A percentile compares a stretch with the other conserved stretches of the same genome.
phyloP scores from a whole-genome alignment of 192 early-diverging fungal genomes.

The Diversispora eburnea region DNA sequence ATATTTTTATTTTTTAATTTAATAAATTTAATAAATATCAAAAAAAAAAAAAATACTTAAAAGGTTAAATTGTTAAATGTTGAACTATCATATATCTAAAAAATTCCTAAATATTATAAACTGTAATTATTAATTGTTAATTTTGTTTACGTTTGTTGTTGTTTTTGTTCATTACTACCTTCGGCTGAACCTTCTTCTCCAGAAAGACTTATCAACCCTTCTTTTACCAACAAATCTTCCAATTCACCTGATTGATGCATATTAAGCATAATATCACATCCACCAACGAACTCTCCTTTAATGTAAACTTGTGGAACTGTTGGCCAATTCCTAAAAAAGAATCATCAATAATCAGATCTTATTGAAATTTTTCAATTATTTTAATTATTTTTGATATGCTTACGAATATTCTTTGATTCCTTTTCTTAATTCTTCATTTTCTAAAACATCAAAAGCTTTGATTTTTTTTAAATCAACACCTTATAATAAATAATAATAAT shows the following conservation, averaged over 20 bases:
- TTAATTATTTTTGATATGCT: slow-evolving; percentile 19
- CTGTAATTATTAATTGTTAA: no score
- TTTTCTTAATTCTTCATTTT: slow-evolving; percentile 85
- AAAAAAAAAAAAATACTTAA: no score
- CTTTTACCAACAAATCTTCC: slow-evolving; percentile 70
- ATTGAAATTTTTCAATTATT: background rate
- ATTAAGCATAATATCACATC: slow-evolving; percentile 87
- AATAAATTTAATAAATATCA: no score
- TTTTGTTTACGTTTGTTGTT: no score
- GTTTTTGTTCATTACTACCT: no score
- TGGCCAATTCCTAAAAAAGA: slow-evolving; percentile 70
- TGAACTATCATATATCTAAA: no score
- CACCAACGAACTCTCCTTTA: slow-evolving; percentile 94
- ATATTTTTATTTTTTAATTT: no score
- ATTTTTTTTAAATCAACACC: slow-evolving; percentile 67
- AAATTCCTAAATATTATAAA: no score
- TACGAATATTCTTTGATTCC: slow-evolving; percentile 92
- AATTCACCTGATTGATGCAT: slow-evolving; percentile 91
- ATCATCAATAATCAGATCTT: background rate
- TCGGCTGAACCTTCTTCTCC: no score
- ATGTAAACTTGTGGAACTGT: slow-evolving; percentile 96
- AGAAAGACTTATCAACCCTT: slow-evolving; percentile 47
- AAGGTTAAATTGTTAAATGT: no score
- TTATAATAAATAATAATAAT: slow-evolving; percentile 25
- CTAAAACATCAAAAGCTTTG: slow-evolving; percentile 78